These are phyloP conservation scores for Microcyclosporella mali DNA, from an alignment of 2,329 filamentous ascomycete genomes.

Conservation along the genomic window DNA sequence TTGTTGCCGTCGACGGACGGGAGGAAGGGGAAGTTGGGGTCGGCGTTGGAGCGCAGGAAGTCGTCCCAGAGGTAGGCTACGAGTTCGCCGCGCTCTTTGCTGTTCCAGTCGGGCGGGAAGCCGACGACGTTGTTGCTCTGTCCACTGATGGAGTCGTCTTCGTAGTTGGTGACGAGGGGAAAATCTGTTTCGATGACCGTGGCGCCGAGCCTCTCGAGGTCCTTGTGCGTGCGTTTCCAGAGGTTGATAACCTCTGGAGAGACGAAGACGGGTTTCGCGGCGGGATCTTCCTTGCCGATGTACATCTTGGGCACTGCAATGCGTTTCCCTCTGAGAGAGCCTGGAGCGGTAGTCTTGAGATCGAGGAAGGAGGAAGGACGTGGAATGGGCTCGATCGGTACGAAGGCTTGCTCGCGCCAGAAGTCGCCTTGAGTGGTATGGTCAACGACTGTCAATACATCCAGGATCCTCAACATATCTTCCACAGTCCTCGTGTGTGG, in stretches of 20 bases:
- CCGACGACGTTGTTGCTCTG: slow-evolving; percentile 38
- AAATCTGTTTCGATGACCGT: slow-evolving; percentile 41
- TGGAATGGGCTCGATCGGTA: slow-evolving; percentile 36
- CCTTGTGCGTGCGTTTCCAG: slow-evolving; percentile 30
- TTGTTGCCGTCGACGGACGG: slow-evolving; percentile 35
- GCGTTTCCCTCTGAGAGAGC: slow-evolving; percentile 39
- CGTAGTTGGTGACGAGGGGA: slow-evolving; percentile 43
- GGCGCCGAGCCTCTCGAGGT: slow-evolving; percentile 40
- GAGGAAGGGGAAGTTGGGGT: slow-evolving; percentile 36
- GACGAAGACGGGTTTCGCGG: slow-evolving; percentile 32
- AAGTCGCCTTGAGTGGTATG: slow-evolving; percentile 44
- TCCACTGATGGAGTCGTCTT: slow-evolving; percentile 33
- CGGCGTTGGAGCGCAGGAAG: slow-evolving; percentile 42
- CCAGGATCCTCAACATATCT: slow-evolving; percentile 47
- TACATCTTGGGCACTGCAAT: slow-evolving; percentile 50
- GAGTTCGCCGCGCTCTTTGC: slow-evolving; percentile 43
- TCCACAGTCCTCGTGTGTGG: slow-evolving; percentile 47
- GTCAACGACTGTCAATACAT: slow-evolving; percentile 45
- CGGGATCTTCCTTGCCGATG: slow-evolving; percentile 36
- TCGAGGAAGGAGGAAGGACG: slow-evolving; percentile 32
- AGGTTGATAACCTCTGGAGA: slow-evolving; percentile 36
- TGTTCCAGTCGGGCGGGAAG: slow-evolving; percentile 43
- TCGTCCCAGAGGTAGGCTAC: slow-evolving; percentile 50
- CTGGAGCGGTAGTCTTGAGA: slow-evolving; percentile 23
- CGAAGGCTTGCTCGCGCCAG: slow-evolving; percentile 47